Evolutionary conservation across 2,329 filamentous ascomycete species (phyloP).

Genomic region (Pseudopithomyces chartarum): DNA sequence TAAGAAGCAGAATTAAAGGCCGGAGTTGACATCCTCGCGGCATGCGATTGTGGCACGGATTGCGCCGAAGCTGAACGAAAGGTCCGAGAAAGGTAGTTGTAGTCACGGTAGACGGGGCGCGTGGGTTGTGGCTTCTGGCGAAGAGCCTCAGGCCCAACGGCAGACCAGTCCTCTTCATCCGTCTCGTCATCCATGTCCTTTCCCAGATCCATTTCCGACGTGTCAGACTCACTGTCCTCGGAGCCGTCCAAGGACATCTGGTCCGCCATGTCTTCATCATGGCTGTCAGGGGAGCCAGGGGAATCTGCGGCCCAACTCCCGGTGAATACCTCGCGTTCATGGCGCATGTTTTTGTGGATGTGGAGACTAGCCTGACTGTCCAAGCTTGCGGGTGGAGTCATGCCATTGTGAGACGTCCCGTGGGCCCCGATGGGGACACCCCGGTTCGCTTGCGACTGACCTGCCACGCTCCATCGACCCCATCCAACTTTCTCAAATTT

Average conservation of each 20-base stretch:
- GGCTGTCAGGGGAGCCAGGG: slow-evolving; percentile 75
- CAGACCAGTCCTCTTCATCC: slow-evolving; percentile 95
- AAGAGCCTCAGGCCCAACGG: slow-evolving; percentile 83
- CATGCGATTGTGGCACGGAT: slow-evolving; percentile 23
- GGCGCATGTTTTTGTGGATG: slow-evolving; percentile 47
- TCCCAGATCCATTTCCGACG: slow-evolving; percentile 70
- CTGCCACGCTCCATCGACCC: slow-evolving; percentile 85
- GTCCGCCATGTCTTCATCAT: slow-evolving; percentile 70
- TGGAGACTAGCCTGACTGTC: slow-evolving; percentile 51
- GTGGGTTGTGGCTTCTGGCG: slow-evolving; percentile 58
- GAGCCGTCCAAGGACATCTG: slow-evolving; percentile 86
- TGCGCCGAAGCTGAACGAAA: slow-evolving; percentile 30
- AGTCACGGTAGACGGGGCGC: slow-evolving; percentile 42
- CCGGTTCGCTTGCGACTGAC: slow-evolving; percentile 58
- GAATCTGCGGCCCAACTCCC: slow-evolving; percentile 68
- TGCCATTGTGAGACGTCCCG: slow-evolving; percentile 37
- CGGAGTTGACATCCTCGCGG: slow-evolving; percentile 27
- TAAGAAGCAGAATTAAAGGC: slow-evolving; percentile 32
- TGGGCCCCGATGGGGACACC: slow-evolving; percentile 48
- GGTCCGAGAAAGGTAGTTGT: slow-evolving; percentile 45
- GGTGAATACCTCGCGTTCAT: slow-evolving; percentile 48
- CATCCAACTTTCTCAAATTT: slow-evolving; percentile 95
- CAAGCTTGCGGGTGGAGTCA: slow-evolving; percentile 58
- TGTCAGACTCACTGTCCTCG: slow-evolving; percentile 73
- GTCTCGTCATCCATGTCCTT: slow-evolving; percentile 82